phyloP scores from a whole-genome alignment of 306 rosid species.

The Prunus armeniaca region DNA sequence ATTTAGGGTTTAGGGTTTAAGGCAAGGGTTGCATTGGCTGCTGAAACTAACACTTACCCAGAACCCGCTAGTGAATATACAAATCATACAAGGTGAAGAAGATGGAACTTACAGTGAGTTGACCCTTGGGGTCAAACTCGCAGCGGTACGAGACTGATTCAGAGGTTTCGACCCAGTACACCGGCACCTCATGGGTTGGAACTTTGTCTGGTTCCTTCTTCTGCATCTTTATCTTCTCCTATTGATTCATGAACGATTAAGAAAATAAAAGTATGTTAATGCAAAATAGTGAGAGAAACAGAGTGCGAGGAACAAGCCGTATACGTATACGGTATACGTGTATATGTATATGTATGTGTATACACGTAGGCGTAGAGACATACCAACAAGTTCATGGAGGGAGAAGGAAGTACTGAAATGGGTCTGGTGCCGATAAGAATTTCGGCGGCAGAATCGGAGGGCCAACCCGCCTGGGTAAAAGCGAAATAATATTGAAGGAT shows the following conservation, averaged over 20 bases:
- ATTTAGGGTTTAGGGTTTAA: neutral
- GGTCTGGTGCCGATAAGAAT: neutral
- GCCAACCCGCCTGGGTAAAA: neutral
- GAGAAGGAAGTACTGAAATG: neutral
- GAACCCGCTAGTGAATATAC: neutral
- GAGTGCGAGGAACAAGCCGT: too few species aligned
- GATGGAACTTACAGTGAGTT: slow-evolving; percentile 53
- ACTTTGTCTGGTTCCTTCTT: slow-evolving; percentile 43
- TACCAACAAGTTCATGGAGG: slow-evolving; percentile 44
- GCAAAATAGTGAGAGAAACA: neutral
- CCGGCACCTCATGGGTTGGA: slow-evolving; percentile 28
- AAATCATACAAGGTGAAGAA: neutral
- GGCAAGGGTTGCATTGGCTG: neutral
- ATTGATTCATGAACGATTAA: neutral
- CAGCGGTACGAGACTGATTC: slow-evolving; percentile 55
- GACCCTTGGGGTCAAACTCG: slow-evolving; percentile 55
- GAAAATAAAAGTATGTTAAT: neutral
- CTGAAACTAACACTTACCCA: slow-evolving; percentile 12
- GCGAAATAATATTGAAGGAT: neutral
- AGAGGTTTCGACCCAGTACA: slow-evolving; percentile 67
- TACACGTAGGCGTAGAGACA: neutral
- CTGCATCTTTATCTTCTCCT: slow-evolving; percentile 52
- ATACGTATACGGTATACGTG: neutral
- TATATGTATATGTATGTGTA: neutral
- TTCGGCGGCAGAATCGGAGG: neutral